These are phyloP conservation scores for Amphirosellinia nigrospora DNA, from an alignment of 495 filamentous ascomycete genomes.

Conservation along the genomic window DNA sequence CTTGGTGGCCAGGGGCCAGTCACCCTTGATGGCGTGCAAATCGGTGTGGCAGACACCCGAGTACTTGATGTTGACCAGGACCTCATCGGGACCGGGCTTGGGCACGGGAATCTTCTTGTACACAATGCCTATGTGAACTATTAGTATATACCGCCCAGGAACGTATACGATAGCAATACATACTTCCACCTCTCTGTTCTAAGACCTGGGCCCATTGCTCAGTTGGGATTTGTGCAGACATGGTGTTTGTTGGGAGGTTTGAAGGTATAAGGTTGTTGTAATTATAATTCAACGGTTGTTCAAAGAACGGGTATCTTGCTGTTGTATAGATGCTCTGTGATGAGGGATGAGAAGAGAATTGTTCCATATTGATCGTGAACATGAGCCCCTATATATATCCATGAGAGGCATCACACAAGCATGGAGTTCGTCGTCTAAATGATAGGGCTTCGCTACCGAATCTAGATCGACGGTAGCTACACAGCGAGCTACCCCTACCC, in stretches of 20 bases:
- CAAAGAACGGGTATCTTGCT: neutral
- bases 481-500: constrained; percentile 14
- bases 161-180: constrained; percentile 27
- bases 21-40: constrained; percentile 82
- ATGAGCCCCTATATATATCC: constrained; percentile 7
- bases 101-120: constrained; percentile 86
- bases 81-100: constrained; percentile 82
- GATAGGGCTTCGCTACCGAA: neutral
- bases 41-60: constrained; percentile 94
- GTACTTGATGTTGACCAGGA: constrained; percentile 90
- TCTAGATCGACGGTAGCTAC: neutral
- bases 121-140: constrained; percentile 53
- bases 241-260: constrained; percentile 28
- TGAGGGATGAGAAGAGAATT: neutral
- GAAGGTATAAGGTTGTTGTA: neutral
- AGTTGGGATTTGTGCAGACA: constrained; percentile 61
- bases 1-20: constrained; percentile 84
- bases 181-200: constrained; percentile 74
- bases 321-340: neutral
- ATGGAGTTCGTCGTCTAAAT: neutral
- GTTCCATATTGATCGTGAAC: neutral
- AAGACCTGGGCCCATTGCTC: constrained; percentile 89
- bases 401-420: neutral
- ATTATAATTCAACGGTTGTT: neutral
- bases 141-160: constrained; percentile 26